These are phyloP conservation scores for Barbatosphaeria neglecta DNA, from an alignment of 495 filamentous ascomycete genomes.

Conservation along the genomic window DNA sequence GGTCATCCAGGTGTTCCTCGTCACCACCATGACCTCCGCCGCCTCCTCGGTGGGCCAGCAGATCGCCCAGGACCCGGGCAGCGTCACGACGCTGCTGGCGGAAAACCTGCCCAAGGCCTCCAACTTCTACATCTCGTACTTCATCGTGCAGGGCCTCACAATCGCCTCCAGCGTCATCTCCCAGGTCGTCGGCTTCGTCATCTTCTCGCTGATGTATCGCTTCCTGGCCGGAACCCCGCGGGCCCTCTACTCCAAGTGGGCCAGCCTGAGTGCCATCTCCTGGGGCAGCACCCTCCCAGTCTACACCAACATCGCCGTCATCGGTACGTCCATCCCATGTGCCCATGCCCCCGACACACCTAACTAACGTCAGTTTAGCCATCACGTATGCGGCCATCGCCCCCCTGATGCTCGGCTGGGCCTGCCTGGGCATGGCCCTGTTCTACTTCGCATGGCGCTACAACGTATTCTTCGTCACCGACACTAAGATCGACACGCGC, in stretches of 20 bases:
- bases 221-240: slow-evolving; percentile 45
- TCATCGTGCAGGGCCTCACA: slow-evolving; percentile 86
- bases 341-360: background rate
- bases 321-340: slow-evolving; percentile 41
- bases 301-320: slow-evolving; percentile 74
- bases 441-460: slow-evolving; percentile 94
- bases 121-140: slow-evolving; percentile 93
- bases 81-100: slow-evolving; percentile 55
- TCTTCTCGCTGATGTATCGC: slow-evolving; percentile 69
- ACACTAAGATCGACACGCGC: slow-evolving; percentile 78
- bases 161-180: slow-evolving; percentile 64
- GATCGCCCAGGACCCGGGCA: slow-evolving; percentile 53
- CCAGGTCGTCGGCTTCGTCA: slow-evolving; percentile 63
- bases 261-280: slow-evolving; percentile 48
- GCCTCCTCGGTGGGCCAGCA: slow-evolving; percentile 52
- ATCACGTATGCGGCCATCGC: slow-evolving; percentile 88
- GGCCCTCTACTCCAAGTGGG: slow-evolving; percentile 48
- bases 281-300: slow-evolving; percentile 88
- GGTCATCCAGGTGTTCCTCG: slow-evolving; percentile 87
- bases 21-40: slow-evolving; percentile 68
- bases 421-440: slow-evolving; percentile 67
- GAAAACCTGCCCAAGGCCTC: slow-evolving; percentile 65
- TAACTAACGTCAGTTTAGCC: slow-evolving; percentile 27
- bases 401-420: slow-evolving; percentile 80
- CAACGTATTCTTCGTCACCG: slow-evolving; percentile 86